Evolutionary conservation across 768 basidiomycete species (phyloP).

Genomic region (Tremella mesenterica): DNA sequence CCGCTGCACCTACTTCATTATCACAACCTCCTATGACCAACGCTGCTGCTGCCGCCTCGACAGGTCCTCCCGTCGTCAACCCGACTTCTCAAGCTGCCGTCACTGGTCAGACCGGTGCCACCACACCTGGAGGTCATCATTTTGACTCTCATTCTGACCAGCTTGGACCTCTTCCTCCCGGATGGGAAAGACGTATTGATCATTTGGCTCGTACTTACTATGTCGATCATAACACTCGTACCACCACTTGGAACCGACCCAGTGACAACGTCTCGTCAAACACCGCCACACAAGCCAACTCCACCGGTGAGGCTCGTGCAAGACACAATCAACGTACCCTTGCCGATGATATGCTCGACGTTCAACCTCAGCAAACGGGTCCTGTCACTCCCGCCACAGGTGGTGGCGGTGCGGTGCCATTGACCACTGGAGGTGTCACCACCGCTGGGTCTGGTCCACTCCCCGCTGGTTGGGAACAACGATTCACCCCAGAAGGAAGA

Average conservation of each 20-base stretch:
- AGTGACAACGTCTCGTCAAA: slow-evolving; percentile 68
- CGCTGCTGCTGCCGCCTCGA: slow-evolving; percentile 47
- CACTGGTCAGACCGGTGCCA: slow-evolving; percentile 44
- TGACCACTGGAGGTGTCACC: slow-evolving; percentile 47
- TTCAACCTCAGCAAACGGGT: slow-evolving; percentile 16
- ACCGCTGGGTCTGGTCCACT: slow-evolving; percentile 75
- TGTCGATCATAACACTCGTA: slow-evolving; percentile 95
- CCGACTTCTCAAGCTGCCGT: slow-evolving; percentile 38
- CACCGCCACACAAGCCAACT: slow-evolving; percentile 47
- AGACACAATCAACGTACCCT: slow-evolving; percentile 45
- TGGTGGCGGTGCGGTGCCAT: slow-evolving; percentile 23
- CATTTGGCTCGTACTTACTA: slow-evolving; percentile 94
- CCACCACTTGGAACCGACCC: slow-evolving; percentile 95
- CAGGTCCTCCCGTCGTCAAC: slow-evolving; percentile 33
- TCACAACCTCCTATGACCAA: slow-evolving; percentile 44
- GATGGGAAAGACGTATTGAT: slow-evolving; percentile 97
- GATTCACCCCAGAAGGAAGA: slow-evolving; percentile 94
- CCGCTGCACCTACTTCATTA: slow-evolving; percentile 26
- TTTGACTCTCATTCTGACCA: slow-evolving; percentile 96
- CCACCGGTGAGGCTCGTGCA: slow-evolving; percentile 42
- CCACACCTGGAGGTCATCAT: slow-evolving; percentile 50
- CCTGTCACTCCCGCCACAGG: slow-evolving; percentile 23
- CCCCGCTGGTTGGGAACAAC: slow-evolving; percentile 97
- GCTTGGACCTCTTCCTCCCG: slow-evolving; percentile 75
- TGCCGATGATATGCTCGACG: slow-evolving; percentile 46